A percentile compares a stretch with the other conserved stretches of the same genome.
phyloP scores from a whole-genome alignment of 768 basidiomycete species.

The Amanita molliuscula region DNA sequence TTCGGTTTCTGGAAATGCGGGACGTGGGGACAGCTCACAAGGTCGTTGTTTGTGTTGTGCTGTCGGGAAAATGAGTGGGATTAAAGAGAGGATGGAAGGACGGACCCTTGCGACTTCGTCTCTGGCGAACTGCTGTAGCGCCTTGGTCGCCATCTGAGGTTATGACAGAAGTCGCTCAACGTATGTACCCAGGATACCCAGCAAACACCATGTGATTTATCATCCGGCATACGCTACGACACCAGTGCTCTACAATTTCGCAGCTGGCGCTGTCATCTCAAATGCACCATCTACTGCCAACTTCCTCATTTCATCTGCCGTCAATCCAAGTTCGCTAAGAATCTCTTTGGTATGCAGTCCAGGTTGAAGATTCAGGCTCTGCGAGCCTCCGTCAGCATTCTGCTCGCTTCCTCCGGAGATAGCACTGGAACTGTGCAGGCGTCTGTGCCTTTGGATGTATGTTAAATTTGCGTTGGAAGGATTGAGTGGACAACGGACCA shows the following conservation, averaged over 20 bases:
- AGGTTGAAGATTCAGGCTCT: conserved; percentile 23
- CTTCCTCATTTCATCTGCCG: conserved; percentile 23
- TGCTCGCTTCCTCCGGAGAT: conserved; percentile 48
- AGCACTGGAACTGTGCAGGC: conserved; percentile 67
- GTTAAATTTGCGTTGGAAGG: not conserved
- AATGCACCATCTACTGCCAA: conserved; percentile 40
- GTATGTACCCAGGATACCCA: not conserved
- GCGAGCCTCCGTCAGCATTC: conserved; percentile 4
- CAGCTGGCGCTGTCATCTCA: conserved; percentile 16
- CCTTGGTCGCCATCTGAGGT: not conserved
- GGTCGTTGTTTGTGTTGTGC: conserved; percentile 74
- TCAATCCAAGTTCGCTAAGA: conserved; percentile 40
- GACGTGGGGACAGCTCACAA: conserved; percentile 28
- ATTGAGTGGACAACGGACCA: conserved; percentile 25
- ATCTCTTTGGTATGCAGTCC: conserved; percentile 48
- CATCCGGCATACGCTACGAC: not conserved
- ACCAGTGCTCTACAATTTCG: conserved; percentile 8
- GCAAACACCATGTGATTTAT: not conserved
- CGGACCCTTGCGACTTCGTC: conserved; percentile 68
- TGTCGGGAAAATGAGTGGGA: conserved; percentile 15
- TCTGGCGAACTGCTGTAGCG: conserved; percentile 31
- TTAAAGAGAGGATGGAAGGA: conserved; percentile 1
- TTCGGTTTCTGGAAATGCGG: not conserved
- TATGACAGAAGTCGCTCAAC: not conserved
- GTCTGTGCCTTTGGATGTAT: conserved; percentile 42